Evolutionary conservation across 2,329 filamentous ascomycete genomes (phyloP).

Genomic region (Pestalotiopsis sp.): DNA sequence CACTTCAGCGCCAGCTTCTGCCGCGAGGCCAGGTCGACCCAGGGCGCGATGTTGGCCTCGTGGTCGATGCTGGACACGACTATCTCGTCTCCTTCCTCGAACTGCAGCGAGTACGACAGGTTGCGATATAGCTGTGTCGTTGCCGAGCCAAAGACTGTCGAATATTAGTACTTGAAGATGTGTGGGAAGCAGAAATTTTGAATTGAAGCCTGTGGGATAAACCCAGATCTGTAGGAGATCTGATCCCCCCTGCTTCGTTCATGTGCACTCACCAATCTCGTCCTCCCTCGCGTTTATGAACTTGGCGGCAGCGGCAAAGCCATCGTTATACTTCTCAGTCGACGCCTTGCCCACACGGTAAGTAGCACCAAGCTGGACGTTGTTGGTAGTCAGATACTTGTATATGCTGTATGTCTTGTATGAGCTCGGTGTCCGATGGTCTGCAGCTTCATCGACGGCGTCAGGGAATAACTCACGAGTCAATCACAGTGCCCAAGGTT

Average conservation of each 20-base stretch:
- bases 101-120: slow-evolving; percentile 56
- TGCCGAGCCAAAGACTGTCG: slow-evolving; percentile 67
- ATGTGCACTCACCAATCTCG: slow-evolving; percentile 57
- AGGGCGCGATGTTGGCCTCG: slow-evolving; percentile 75
- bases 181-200: background rate
- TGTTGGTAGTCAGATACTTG: slow-evolving; percentile 66
- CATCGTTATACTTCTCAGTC: slow-evolving; percentile 59
- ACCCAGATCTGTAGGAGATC: background rate
- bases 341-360: slow-evolving; percentile 64
- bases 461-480: slow-evolving; percentile 51
- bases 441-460: background rate
- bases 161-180: background rate
- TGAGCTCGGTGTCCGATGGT: background rate
- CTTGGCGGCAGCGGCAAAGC: slow-evolving; percentile 64
- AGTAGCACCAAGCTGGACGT: slow-evolving; percentile 75
- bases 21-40: slow-evolving; percentile 67
- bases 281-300: slow-evolving; percentile 70
- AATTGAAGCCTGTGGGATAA: background rate
- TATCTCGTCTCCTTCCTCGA: slow-evolving; percentile 63
- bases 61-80: slow-evolving; percentile 74
- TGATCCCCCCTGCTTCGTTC: background rate
- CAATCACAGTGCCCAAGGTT: slow-evolving; percentile 65
- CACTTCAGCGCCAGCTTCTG: slow-evolving; percentile 66
- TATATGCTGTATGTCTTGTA: slow-evolving; percentile 50
- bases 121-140: slow-evolving; percentile 79